These are phyloP conservation scores for Phlebiopsis flavidoalba DNA, from an alignment of 768 basidiomycete genomes.

Conservation along the genomic window DNA sequence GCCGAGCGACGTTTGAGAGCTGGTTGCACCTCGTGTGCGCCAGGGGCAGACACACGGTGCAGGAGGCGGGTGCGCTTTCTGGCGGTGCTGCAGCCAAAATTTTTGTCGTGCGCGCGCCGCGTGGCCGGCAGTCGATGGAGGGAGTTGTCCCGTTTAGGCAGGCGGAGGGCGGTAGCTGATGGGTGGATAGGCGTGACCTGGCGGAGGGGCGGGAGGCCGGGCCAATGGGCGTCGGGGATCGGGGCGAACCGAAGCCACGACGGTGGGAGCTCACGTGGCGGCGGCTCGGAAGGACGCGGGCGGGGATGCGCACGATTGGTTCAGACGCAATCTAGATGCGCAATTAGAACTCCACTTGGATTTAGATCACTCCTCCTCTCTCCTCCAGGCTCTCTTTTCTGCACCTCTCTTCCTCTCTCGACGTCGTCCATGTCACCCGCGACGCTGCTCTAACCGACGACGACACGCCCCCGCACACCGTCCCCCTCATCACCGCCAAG, in stretches of 20 bases:
- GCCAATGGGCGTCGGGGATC: background rate
- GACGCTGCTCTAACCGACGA: background rate
- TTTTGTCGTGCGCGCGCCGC: no score
- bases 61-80: no score
- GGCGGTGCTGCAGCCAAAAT: no score
- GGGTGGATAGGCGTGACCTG: no score
- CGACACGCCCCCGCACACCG: background rate
- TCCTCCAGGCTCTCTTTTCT: background rate
- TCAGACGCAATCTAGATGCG: conserved; percentile 1
- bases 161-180: background rate
- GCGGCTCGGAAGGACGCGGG: conserved; percentile 7
- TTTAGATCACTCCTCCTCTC: background rate
- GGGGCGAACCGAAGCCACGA: conserved; percentile 2
- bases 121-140: background rate
- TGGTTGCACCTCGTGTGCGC: no score
- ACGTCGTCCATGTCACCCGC: conserved; percentile 5
- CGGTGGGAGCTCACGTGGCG: background rate
- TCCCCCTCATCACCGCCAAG: background rate
- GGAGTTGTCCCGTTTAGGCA: background rate
- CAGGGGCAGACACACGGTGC: no score
- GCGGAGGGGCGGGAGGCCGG: no score
- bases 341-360: background rate
- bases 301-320: conserved; percentile 1
- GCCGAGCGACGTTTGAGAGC: no score
- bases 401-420: background rate